phyloP scores from a whole-genome alignment of 495 filamentous ascomycete genomes.

The Penicillium daleae region DNA sequence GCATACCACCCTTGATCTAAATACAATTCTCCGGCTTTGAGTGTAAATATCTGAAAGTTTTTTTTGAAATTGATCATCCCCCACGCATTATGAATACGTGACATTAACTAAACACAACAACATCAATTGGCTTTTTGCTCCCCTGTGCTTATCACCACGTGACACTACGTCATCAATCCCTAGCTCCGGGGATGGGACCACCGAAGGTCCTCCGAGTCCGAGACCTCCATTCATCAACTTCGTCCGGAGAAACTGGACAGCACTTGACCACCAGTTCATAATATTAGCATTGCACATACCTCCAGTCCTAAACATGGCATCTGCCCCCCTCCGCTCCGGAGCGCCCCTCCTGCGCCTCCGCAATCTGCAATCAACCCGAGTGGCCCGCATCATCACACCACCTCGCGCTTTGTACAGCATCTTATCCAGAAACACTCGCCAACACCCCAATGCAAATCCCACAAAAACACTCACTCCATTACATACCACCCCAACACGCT shows the following conservation, averaged over 20 bases:
- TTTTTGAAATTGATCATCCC: too few relatives aligned
- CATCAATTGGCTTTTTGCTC: too few relatives aligned
- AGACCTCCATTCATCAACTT: background rate
- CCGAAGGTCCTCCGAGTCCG: slow-evolving; percentile 1
- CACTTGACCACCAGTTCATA: background rate
- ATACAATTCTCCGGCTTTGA: too few relatives aligned
- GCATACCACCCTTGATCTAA: too few relatives aligned
- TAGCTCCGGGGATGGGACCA: background rate
- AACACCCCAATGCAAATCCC: background rate
- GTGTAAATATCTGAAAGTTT: too few relatives aligned
- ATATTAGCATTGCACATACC: background rate
- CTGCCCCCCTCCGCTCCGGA: background rate
- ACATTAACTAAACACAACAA: background rate
- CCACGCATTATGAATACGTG: background rate
- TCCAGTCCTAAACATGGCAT: background rate
- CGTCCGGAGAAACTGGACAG: background rate
- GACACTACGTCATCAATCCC: slow-evolving; percentile 10
- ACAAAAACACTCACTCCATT: background rate
- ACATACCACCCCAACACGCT: background rate
- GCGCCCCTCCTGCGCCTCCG: background rate
- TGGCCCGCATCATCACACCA: background rate
- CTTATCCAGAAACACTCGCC: background rate
- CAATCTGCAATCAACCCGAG: slow-evolving; percentile 6
- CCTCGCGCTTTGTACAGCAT: background rate
- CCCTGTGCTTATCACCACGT: slow-evolving; percentile 16